Base-by-base conservation (phyloP, 371 early-diverging fungal species). In the Sporodiniella umbellata region DNA sequence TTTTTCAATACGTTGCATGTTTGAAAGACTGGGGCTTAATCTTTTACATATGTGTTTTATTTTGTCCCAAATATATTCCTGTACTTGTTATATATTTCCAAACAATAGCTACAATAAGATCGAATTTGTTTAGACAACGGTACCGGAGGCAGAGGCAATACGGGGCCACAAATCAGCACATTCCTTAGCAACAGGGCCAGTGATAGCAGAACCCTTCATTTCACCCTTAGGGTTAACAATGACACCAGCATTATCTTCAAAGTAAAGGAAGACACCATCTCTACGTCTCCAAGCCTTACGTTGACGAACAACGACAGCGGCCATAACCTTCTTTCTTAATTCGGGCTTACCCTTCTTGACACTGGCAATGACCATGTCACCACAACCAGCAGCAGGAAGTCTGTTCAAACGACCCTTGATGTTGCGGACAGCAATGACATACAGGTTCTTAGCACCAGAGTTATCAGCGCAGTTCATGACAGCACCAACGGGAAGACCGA, bases 311-410 rank as follows among this genome's bases (percentile, higher is more conserved):
- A 99, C 90, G 70, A 99, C 98, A 58, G 98, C 99, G 66, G 98
- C 96, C 89, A 95, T 92, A 62, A 99, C 93, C 89, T 99, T 99
- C 93, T 99, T 99, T 80, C 99, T 86, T 76, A 99, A 85, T 74
- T 99, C 99, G 54, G 99, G 99, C 90, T 99, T 99, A 70, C 99
- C 99, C 94, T 99, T 99, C 89, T 99, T 98, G 79, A 99, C 99
- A 56, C 99, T 95, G 62, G 96, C 96, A 59, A 99, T 87, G 54
- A 99, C 87, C 93, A 99, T 96, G 87, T 99, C 99, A 78, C 99
- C 99, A 56, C 94, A 94, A 81, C 98, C 96, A 72, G 98, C 99
- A 62, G 98, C 90, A 50, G 99, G 99, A 56, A 99, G 88, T 79
- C 99, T 88, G 90, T 98, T 99, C 48, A 99, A 86, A 72, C 98